Percentiles rank a stretch among this genome's conserved stretches.
Conservation (phyloP, 2,329 filamentous ascomycete genomes). For the Venturiaceae sp. region DNA sequence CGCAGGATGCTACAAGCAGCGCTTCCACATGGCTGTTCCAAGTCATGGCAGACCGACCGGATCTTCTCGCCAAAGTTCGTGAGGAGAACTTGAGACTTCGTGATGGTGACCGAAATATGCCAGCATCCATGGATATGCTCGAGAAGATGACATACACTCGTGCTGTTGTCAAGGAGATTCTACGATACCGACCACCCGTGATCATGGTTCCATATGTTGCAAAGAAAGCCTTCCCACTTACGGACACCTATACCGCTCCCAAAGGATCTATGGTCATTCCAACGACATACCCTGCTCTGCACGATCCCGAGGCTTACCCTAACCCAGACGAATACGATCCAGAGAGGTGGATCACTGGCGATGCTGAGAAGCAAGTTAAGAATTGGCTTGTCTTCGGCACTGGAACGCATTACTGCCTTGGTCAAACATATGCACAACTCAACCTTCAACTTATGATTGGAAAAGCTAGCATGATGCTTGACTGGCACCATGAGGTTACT, state of each 20-base stretch:
- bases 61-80: conserved; percentile 78
- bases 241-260: conserved; percentile 77
- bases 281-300: conserved; percentile 79
- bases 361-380: conserved; percentile 85
- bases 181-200: conserved; percentile 87
- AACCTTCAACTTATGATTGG: conserved; percentile 86
- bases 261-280: conserved; percentile 96
- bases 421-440: conserved; percentile 81
- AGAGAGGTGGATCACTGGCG: conserved; percentile 82
- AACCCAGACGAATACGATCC: conserved; percentile 85
- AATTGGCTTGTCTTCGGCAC: conserved; percentile 96
- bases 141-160: conserved; percentile 86
- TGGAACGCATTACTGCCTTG: conserved; percentile 92
- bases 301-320: conserved; percentile 85
- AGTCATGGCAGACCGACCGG: conserved; percentile 85
- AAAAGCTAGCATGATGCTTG: conserved; percentile 75
- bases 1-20: conserved; percentile 91
- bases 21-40: conserved; percentile 95
- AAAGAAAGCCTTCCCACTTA: conserved; percentile 93
- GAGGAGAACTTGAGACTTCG: conserved; percentile 78
- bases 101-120: conserved; percentile 61
- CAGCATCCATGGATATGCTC: conserved; percentile 72
- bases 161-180: conserved; percentile 61
- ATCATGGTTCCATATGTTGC: conserved; percentile 93
- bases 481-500: conserved; percentile 87